Conservation (phyloP, 169 alveolate genomes). For the Plasmodium berghei region DNA sequence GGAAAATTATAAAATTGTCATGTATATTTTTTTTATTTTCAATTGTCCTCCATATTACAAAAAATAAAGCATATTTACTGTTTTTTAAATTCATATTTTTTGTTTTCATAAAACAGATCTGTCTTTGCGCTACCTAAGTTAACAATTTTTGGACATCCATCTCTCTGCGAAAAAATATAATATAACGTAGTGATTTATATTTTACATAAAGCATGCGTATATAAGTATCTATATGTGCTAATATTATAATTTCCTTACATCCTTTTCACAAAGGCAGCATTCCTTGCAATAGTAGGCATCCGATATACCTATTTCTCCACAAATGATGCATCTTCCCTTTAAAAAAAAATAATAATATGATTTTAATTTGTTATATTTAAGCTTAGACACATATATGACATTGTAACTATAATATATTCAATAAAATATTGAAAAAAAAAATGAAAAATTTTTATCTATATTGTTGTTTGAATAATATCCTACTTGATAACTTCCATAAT, state of each 20-base stretch:
- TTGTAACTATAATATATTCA: neutral
- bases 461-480: neutral
- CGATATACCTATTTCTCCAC: conserved; percentile 98
- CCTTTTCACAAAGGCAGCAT: conserved; percentile 98
- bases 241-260: conserved; percentile 80
- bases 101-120: conserved; percentile 97
- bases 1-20: too few relatives aligned
- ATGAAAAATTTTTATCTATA: neutral
- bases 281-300: conserved; percentile 99
- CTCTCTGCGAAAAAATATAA: conserved; percentile 85
- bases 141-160: conserved; percentile 99
- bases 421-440: neutral
- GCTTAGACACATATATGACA: neutral
- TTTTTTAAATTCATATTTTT: conserved; percentile 91
- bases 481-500: conserved; percentile 97
- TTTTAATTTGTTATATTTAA: neutral
- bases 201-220: too few relatives aligned
- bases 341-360: neutral
- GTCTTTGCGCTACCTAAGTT: conserved; percentile 98
- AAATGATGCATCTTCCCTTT: conserved; percentile 98
- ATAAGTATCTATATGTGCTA: too few relatives aligned
- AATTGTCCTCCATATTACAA: too few relatives aligned
- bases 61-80: conserved; percentile 15
- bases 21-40: too few relatives aligned
- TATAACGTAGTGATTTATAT: too few relatives aligned